These are phyloP conservation scores for Massariosphaeria phaeospora DNA, from an alignment of 495 filamentous ascomycete species.

Conservation along the genomic window DNA sequence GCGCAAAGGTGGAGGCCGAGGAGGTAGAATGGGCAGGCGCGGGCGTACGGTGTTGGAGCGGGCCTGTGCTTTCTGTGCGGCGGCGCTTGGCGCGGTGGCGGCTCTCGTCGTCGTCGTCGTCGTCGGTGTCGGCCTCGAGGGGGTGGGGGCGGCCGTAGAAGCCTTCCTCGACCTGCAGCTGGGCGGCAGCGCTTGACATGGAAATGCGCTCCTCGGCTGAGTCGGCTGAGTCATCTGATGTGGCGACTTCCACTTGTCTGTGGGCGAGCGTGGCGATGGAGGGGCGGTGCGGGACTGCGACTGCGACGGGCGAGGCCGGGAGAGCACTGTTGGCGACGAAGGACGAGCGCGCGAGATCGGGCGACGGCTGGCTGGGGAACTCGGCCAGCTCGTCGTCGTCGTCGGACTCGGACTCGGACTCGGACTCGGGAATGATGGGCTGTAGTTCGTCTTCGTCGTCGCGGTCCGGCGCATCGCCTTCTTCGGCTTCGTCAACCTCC, in stretches of 20 bases:
- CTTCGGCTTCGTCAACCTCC: background rate
- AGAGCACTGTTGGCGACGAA: constrained; percentile 21
- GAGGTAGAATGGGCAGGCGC: background rate
- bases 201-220: background rate
- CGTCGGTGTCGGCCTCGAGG: no score
- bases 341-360: constrained; percentile 12
- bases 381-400: constrained; percentile 6
- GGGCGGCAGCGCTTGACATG: constrained; percentile 1
- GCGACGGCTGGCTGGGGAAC: background rate
- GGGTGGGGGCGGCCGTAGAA: background rate
- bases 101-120: background rate
- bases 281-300: background rate
- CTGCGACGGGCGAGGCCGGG: background rate
- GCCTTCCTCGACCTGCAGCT: constrained; percentile 1
- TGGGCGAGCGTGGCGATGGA: background rate
- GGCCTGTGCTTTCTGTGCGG: constrained; percentile 11
- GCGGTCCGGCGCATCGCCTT: background rate
- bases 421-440: background rate
- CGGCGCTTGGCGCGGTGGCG: background rate
- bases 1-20: background rate
- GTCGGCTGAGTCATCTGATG: background rate
- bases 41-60: background rate
- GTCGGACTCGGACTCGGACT: background rate
- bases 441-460: background rate
- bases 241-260: background rate